Conservation (phyloP, 2,329 filamentous ascomycete species). For the Phoma sp. region DNA sequence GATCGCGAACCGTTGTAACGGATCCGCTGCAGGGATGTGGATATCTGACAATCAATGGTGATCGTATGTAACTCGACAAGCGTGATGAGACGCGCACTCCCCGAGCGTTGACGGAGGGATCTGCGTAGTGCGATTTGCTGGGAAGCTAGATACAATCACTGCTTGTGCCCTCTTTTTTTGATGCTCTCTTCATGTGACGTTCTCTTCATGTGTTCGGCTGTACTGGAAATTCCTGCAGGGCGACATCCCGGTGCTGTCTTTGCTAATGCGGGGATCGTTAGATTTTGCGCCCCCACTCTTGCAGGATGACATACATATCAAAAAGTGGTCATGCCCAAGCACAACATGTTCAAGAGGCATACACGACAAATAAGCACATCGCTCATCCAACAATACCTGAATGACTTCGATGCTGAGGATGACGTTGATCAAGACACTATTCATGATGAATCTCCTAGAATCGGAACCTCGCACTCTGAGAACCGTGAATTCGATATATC, state of each 20-base stretch:
- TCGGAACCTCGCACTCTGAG: slow-evolving; percentile 9
- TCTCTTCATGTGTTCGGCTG: neutral
- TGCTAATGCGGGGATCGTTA: neutral
- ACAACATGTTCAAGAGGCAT: neutral
- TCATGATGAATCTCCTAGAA: slow-evolving; percentile 5
- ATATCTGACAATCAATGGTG: slow-evolving; percentile 6
- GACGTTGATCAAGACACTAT: neutral
- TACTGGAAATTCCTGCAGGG: neutral
- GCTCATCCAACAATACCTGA: neutral
- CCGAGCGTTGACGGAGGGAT: neutral
- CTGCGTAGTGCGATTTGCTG: neutral
- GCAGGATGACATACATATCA: neutral
- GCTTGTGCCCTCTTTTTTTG: neutral
- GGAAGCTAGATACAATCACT: neutral
- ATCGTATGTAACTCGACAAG: neutral
- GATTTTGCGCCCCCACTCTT: neutral
- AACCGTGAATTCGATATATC: neutral
- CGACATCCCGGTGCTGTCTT: neutral
- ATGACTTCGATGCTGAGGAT: neutral
- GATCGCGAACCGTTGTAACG: slow-evolving; percentile 7
- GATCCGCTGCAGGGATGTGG: slow-evolving; percentile 12
- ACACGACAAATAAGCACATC: neutral
- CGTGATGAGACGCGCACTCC: neutral
- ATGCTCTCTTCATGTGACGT: neutral
- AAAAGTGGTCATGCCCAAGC: neutral